Conservation (phyloP, 78 protist species). For the Capsaspora owczarzaki region DNA sequence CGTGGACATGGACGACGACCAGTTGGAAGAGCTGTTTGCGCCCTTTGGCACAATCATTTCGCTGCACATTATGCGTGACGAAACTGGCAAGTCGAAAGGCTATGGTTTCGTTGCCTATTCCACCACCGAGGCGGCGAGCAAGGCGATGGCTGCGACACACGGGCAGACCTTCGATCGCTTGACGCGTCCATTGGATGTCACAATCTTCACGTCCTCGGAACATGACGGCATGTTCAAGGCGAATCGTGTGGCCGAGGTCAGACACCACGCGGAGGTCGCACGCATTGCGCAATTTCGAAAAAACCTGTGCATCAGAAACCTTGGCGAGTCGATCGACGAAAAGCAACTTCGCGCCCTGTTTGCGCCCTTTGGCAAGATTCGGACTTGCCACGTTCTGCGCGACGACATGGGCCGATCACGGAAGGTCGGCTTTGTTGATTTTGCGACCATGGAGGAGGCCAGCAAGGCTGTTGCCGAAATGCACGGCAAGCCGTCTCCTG, state of each 20-base stretch:
- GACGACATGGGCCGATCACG: constrained; percentile 42
- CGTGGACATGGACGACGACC: too few species aligned
- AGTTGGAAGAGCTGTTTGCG: constrained; percentile 75
- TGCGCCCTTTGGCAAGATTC: constrained; percentile 65
- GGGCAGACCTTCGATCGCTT: constrained; percentile 79
- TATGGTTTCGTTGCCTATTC: constrained; percentile 93
- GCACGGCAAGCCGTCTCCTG: constrained; percentile 64
- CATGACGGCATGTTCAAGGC: constrained; percentile 28
- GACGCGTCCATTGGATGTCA: too few species aligned
- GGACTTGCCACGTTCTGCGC: constrained; percentile 38
- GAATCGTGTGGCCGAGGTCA: constrained; percentile 67
- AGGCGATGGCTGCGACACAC: constrained; percentile 83
- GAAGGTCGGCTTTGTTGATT: constrained; percentile 94
- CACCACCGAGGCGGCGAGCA: constrained; percentile 72
- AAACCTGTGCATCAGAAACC: constrained; percentile 87
- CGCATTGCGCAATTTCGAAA: too few species aligned
- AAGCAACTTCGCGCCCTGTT: constrained; percentile 60
- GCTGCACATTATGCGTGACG: constrained; percentile 65
- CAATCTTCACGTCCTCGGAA: too few species aligned
- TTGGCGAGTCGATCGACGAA: constrained; percentile 36
- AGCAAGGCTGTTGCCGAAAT: constrained; percentile 41
- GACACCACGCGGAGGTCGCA: too few species aligned
- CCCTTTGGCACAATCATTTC: constrained; percentile 72
- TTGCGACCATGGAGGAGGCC: constrained; percentile 79
- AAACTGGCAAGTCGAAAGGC: constrained; percentile 64